Conservation (phyloP, 768 basidiomycete species). For the Hygrophorus russula region DNA sequence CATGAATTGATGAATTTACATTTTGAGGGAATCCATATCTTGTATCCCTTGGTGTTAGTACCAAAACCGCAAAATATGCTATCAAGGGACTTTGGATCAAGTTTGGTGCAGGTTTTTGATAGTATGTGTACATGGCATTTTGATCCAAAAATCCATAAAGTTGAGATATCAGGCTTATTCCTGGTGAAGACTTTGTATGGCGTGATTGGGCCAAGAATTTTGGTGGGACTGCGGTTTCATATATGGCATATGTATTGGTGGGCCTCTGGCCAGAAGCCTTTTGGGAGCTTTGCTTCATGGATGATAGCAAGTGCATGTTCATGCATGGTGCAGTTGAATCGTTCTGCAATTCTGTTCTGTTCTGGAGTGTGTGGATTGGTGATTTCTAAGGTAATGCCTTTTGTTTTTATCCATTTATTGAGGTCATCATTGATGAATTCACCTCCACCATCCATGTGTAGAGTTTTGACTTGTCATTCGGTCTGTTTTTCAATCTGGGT, state of each 20-base stretch:
- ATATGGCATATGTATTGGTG: slow-evolving; percentile 13
- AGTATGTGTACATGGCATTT: slow-evolving; percentile 5
- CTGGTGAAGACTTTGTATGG: slow-evolving; percentile 11
- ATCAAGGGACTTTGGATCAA: neutral
- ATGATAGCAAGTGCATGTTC: slow-evolving; percentile 15
- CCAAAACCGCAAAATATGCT: neutral
- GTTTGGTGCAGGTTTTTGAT: slow-evolving; percentile 2
- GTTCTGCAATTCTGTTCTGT: slow-evolving; percentile 21
- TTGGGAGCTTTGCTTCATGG: slow-evolving; percentile 9
- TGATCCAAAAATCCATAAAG: slow-evolving; percentile 17
- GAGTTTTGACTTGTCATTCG: slow-evolving; percentile 4
- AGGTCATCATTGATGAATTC: slow-evolving; percentile 9
- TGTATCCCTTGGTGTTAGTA: neutral
- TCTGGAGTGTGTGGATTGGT: slow-evolving; percentile 13
- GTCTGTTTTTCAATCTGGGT: slow-evolving; percentile 6
- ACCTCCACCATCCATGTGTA: slow-evolving; percentile 7
- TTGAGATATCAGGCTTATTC: slow-evolving; percentile 12
- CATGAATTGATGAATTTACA: neutral
- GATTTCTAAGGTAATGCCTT: slow-evolving; percentile 13
- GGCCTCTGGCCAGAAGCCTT: slow-evolving; percentile 15
- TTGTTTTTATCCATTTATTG: neutral
- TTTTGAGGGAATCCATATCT: neutral
- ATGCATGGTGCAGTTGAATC: slow-evolving; percentile 14
- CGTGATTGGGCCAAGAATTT: slow-evolving; percentile 4
- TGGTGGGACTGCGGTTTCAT: slow-evolving; percentile 10